Base-by-base conservation (phyloP, 352 stramenopile species). In the Phytophthora sp. region DNA sequence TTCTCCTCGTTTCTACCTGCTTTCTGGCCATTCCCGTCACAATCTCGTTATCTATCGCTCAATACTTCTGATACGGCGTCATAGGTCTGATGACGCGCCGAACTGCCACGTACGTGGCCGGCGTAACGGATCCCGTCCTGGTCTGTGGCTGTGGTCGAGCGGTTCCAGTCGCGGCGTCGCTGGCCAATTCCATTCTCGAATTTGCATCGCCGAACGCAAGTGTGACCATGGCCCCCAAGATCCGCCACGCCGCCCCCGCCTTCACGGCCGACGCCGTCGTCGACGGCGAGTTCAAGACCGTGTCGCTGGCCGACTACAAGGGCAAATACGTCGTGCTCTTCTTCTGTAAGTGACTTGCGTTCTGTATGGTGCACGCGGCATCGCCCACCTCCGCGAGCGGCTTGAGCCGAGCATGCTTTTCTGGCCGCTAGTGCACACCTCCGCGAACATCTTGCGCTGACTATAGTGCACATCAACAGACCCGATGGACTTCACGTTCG, bases 281-380 rank as follows among this genome's bases (percentile, higher is more conserved):
- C 43, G 60, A 95, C 54, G 86, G 82, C 51, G 79, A 92, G 61
- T 94, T 96, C 76, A 87, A 90, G 80, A 86, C 74, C 17, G 52
- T 97, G 38, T 90, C 72, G 48, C 74, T 97, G 4, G 69, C 65
- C 12, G 80, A 97, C 59, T 97, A 94, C 76, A 80, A 84, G 52
- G 88, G 88, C 68, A 93, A 97, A 57, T 97, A 91, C 63, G 74
- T 97, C 43, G 85, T 96, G 51, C 83, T 97, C 28, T 96, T 97
- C 87, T 97, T 96, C 74, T 97, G n/a, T n/a, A n/a, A n/a, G n/a
- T n/a, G n/a, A n/a, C n/a, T n/a, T n/a, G n/a, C n/a, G n/a, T n/a
- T n/a, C n/a, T n/a, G n/a, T n/a, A n/a, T n/a, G n/a, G n/a, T n/a
- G n/a, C n/a, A n/a, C n/a, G n/a, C n/a, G n/a, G n/a, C n/a, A n/a